These are phyloP conservation scores for Suillus discolor DNA, from an alignment of 768 basidiomycete species.

Conservation along the genomic window DNA sequence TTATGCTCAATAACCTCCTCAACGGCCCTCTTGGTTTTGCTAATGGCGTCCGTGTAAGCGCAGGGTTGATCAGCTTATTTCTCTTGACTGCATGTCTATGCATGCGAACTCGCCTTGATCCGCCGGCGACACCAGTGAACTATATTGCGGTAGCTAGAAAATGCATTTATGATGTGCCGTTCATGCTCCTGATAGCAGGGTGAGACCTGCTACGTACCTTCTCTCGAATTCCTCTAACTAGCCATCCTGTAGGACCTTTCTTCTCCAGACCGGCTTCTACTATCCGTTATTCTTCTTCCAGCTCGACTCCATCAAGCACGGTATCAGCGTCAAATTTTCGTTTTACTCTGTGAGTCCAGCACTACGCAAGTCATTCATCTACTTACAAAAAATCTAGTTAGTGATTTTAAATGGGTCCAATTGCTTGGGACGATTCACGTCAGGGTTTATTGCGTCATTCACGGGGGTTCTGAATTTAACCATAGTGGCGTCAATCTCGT, in stretches of 20 bases:
- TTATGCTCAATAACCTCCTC: background rate
- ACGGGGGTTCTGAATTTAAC: constrained; percentile 51
- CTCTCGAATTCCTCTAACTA: background rate
- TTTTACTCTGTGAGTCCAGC: constrained; percentile 54
- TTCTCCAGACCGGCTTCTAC: constrained; percentile 28
- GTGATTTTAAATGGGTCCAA: constrained; percentile 54
- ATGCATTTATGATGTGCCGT: constrained; percentile 26
- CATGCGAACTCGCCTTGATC: constrained; percentile 1
- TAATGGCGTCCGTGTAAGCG: background rate
- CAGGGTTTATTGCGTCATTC: constrained; percentile 39
- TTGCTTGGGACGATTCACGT: constrained; percentile 50
- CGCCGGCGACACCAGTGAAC: background rate
- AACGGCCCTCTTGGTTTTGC: background rate
- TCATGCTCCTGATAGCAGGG: constrained; percentile 26
- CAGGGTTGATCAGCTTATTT: background rate
- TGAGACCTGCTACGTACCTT: constrained; percentile 1
- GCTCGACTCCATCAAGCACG: constrained; percentile 52
- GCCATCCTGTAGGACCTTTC: constrained; percentile 20
- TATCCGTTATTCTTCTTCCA: constrained; percentile 64
- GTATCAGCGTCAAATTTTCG: constrained; percentile 45
- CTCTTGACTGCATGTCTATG: background rate
- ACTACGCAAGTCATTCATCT: constrained; percentile 6
- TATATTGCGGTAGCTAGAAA: constrained; percentile 23
- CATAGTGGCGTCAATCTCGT: constrained; percentile 35
- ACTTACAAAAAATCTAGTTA: constrained; percentile 34